These are phyloP conservation scores for Penicillium sp. DNA, from an alignment of 2,329 filamentous ascomycete genomes.

Conservation along the genomic window DNA sequence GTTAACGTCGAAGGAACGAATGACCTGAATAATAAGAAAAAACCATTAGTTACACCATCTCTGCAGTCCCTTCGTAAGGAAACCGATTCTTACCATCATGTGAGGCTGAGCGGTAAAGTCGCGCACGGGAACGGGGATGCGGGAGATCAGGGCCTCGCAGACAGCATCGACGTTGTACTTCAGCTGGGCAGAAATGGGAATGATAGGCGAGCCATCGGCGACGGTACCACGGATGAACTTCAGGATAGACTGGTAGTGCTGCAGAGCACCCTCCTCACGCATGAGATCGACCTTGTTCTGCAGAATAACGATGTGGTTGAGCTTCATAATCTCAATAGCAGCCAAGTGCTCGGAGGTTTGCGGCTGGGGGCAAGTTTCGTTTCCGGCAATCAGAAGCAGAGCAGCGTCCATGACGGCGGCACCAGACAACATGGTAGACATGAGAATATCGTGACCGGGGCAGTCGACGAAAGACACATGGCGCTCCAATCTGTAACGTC, in stretches of 20 bases:
- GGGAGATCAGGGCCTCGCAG: constrained; percentile 92
- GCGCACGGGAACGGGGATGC: constrained; percentile 85
- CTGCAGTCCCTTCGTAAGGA: background rate
- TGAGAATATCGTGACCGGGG: constrained; percentile 98
- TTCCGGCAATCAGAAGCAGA: constrained; percentile 91
- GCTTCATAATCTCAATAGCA: constrained; percentile 99
- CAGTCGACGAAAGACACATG: constrained; percentile 98
- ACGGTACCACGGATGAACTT: constrained; percentile 99
- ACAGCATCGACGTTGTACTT: constrained; percentile 99
- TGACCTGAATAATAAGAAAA: constrained; percentile 54
- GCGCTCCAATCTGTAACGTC: constrained; percentile 78
- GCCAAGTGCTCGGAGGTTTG: constrained; percentile 99
- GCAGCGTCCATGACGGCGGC: constrained; percentile 99
- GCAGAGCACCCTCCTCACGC: constrained; percentile 88
- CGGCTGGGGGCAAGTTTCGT: constrained; percentile 96
- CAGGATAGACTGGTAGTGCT: constrained; percentile 94
- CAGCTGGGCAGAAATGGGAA: constrained; percentile 94
- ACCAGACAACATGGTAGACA: constrained; percentile 67
- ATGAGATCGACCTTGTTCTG: constrained; percentile 99
- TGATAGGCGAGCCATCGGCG: constrained; percentile 90
- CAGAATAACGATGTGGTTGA: constrained; percentile 98
- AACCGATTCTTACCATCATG: constrained; percentile 66
- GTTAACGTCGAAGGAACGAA: constrained; percentile 99
- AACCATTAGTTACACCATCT: background rate
- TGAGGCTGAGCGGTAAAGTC: constrained; percentile 91